Conservation (phyloP, 2,329 filamentous ascomycete genomes). For the Nannizziopsis barbatae region DNA sequence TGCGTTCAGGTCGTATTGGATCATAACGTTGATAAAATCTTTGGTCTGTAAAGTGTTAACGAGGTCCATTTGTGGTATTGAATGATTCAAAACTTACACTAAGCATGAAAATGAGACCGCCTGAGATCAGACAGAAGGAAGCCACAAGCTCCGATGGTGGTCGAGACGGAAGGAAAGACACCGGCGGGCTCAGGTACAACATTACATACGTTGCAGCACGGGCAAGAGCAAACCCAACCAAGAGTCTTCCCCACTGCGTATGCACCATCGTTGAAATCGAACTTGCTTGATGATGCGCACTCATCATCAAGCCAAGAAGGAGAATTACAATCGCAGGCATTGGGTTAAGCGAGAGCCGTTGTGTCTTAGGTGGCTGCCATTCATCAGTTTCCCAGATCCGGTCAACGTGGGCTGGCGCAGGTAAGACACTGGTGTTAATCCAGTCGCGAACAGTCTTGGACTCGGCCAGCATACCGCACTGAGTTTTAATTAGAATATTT, state of each 20-base stretch:
- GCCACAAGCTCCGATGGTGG: constrained; percentile 84
- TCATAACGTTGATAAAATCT: constrained; percentile 67
- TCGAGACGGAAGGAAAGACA: constrained; percentile 65
- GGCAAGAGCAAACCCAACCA: constrained; percentile 69
- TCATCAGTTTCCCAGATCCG: constrained; percentile 30
- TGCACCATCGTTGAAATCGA: constrained; percentile 88
- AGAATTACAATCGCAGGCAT: constrained; percentile 79
- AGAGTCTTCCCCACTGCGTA: constrained; percentile 80
- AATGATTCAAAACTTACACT: constrained; percentile 51
- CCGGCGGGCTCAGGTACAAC: constrained; percentile 68
- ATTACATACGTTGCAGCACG: constrained; percentile 69
- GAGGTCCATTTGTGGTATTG: constrained; percentile 17
- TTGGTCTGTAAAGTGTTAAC: constrained; percentile 44
- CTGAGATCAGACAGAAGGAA: constrained; percentile 74
- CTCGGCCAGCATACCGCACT: constrained; percentile 77
- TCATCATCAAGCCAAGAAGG: constrained; percentile 88
- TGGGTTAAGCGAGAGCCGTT: constrained; percentile 71
- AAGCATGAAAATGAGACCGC: constrained; percentile 85
- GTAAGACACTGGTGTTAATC: constrained; percentile 39
- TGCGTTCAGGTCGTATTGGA: constrained; percentile 64
- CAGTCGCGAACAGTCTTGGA: constrained; percentile 55
- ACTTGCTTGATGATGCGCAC: constrained; percentile 71
- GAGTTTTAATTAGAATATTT: constrained; percentile 13
- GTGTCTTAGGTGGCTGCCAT: constrained; percentile 53
- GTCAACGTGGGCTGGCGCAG: constrained; percentile 8